Evolutionary conservation across 257 asterid genomes (phyloP), one percentile per base, ranked within the genome.

Genomic region (Scutellaria galericulata): DNA sequence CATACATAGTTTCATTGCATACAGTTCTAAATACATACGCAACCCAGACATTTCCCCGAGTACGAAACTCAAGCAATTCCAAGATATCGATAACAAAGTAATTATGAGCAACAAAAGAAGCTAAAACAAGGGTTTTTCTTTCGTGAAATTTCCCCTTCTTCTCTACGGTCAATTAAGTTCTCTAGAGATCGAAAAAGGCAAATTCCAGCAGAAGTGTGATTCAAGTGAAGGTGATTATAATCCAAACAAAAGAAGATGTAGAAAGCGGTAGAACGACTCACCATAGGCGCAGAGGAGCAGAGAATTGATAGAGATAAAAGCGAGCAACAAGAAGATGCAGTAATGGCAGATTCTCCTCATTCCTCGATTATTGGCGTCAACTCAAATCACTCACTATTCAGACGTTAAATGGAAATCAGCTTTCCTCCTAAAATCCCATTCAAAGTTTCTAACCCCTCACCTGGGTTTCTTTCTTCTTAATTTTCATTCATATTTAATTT

Each of bases 281-380:
- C 89, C 84, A 52, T 51, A 64, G 59, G 81, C 75, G 76, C 56
- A 59, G 68, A 73, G 71, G 75, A 81, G 57, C 63, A 74, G 50
- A 9, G 7, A 68, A 47, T 58, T 69, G 72, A 68, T 20, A 53
- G 64, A 75, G 72, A 68, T 20, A 53, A 68, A 75, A 1, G 78
- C 64, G 51, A 79, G 20, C 70, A 81, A 44, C 7, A 79, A 53
- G 58, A 81, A 22, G 55, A 64, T 64, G 81, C 66, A 67, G 58
- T 35, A 52, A 63, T 45, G 46, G 47, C 61, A 52, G 75, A 75
- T 81, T 77, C 78, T 79, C 81, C 68, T 71, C 75, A 79, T 73
- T 69, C 18, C 68, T 64, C 51, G 13, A 54, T 63, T 44, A 27
- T 10, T 59, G 12, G 14, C 45, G 51, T 40, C 31, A 44, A 45